Evolutionary conservation across 1,139 yeast genomes (phyloP).

Genomic region (Yamadazyma pseudoaaseri): DNA sequence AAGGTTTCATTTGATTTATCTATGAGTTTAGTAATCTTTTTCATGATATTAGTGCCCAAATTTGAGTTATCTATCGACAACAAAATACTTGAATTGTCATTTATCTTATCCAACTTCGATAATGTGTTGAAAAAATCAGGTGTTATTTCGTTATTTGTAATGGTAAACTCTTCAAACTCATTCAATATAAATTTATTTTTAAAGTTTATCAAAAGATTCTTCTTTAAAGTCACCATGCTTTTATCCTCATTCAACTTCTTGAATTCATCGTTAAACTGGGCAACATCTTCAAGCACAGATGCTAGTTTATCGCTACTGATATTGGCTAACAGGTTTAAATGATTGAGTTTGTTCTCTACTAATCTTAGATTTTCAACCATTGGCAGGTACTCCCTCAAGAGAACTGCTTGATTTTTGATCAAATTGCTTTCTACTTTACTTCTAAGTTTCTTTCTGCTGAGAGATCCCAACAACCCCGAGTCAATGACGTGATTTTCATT

Average conservation of each 20-base stretch:
- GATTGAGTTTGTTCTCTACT: constrained; percentile 39
- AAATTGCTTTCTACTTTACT: constrained; percentile 73
- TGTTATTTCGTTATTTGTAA: constrained; percentile 40
- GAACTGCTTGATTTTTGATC: constrained; percentile 55
- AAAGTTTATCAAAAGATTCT: constrained; percentile 55
- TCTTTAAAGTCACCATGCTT: constrained; percentile 47
- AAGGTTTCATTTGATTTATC: constrained; percentile 54
- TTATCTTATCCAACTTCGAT: constrained; percentile 60
- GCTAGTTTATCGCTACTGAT: constrained; percentile 38
- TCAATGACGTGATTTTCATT: constrained; percentile 40
- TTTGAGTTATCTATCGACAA: constrained; percentile 68
- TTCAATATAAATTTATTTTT: constrained; percentile 65
- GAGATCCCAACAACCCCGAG: constrained; percentile 56
- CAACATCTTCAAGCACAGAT: constrained; percentile 18
- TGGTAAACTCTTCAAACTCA: constrained; percentile 66
- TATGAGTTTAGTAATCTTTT: constrained; percentile 52
- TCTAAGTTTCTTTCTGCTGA: constrained; percentile 57
- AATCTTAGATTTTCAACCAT: constrained; percentile 47
- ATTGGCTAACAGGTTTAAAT: constrained; percentile 33
- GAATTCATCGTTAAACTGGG: constrained; percentile 34
- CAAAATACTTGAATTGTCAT: constrained; percentile 66
- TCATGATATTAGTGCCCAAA: constrained; percentile 69
- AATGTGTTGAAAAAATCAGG: constrained; percentile 63
- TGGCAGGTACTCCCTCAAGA: constrained; percentile 63
- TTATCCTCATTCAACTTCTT: constrained; percentile 41